These are phyloP conservation scores for Basipetospora sp. DNA, from an alignment of 2,329 filamentous ascomycete species.

Conservation along the genomic window DNA sequence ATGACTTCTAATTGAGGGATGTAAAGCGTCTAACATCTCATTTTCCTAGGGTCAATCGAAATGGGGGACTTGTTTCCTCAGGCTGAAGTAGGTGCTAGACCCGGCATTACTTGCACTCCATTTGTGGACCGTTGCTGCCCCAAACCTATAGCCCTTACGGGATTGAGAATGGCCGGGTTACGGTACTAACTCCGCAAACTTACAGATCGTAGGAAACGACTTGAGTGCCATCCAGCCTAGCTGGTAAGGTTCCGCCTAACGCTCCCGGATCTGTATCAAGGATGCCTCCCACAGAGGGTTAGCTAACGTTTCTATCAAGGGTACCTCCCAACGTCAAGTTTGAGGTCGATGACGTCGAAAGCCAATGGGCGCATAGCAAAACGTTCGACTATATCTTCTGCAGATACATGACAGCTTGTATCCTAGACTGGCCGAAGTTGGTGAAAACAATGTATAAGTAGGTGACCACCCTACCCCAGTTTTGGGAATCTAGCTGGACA, in stretches of 20 bases:
- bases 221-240: slow-evolving; percentile 26
- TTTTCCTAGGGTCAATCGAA: slow-evolving; percentile 14
- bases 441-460: slow-evolving; percentile 13
- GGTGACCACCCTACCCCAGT: no score
- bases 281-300: no score
- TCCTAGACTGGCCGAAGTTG: slow-evolving; percentile 18
- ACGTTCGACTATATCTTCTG: slow-evolving; percentile 23
- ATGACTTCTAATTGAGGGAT: no score
- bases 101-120: no score
- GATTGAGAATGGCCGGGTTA: no score
- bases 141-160: no score
- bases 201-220: slow-evolving; percentile 24
- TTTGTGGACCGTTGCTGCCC: no score
- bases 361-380: slow-evolving; percentile 30
- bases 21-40: no score
- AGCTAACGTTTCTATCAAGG: not conserved
- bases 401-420: slow-evolving; percentile 18
- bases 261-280: no score
- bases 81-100: slow-evolving; percentile 7
- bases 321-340: slow-evolving; percentile 50
- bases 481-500: no score
- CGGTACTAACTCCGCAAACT: slow-evolving; percentile 5
- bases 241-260: no score
- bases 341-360: slow-evolving; percentile 49
- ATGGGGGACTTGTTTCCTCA: slow-evolving; percentile 11